A percentile compares a stretch with the other conserved stretches of the same genome.
Conservation (phyloP, 2,329 filamentous ascomycete species). For the Coniochaeta sp. region DNA sequence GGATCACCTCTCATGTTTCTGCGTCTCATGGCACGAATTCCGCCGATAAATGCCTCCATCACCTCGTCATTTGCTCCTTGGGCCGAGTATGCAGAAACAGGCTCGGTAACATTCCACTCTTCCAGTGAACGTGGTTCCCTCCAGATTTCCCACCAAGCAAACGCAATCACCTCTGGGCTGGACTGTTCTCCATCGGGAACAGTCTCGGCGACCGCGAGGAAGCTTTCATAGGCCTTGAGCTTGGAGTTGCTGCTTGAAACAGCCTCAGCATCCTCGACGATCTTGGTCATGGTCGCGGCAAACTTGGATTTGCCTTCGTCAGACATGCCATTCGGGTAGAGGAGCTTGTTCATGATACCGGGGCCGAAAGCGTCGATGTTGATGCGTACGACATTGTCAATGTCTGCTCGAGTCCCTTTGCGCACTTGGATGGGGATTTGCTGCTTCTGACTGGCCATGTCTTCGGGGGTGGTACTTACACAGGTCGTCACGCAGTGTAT, state of each 20-base stretch:
- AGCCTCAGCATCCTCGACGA: background rate
- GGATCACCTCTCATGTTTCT: conserved; percentile 14
- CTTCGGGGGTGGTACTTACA: no score
- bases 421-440: conserved; percentile 13
- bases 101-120: conserved; percentile 14
- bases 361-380: conserved; percentile 14
- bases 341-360: conserved; percentile 14
- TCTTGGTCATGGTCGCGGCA: conserved; percentile 7
- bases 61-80: conserved; percentile 13
- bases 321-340: conserved; percentile 15
- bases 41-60: conserved; percentile 17
- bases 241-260: background rate
- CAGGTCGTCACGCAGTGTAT: no score
- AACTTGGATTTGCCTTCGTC: conserved; percentile 10
- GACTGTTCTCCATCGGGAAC: conserved; percentile 6
- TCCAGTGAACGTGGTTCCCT: conserved; percentile 13
- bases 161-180: conserved; percentile 19
- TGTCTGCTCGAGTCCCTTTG: conserved; percentile 12
- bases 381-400: conserved; percentile 10
- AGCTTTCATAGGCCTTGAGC: conserved; percentile 1
- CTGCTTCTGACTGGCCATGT: background rate
- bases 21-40: conserved; percentile 10
- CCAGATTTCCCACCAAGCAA: conserved; percentile 17
- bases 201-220: conserved; percentile 19
- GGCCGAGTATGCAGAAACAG: conserved; percentile 12